Base-by-base conservation (phyloP, 352 stramenopile genomes). In the Globisporangium irregulare region DNA sequence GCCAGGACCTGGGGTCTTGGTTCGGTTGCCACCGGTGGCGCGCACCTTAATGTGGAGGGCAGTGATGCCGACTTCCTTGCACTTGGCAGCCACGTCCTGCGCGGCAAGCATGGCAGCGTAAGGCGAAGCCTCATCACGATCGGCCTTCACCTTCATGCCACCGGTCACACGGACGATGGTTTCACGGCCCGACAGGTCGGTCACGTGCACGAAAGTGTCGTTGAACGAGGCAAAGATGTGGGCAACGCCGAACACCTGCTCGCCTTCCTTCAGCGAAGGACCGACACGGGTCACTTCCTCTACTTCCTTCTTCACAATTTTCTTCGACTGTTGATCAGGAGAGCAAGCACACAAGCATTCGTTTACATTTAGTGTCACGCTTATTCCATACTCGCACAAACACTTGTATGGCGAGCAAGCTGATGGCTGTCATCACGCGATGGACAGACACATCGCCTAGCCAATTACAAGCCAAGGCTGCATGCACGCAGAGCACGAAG, bases 121-220 rank as follows among this genome's bases (percentile, higher is more conserved):
- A 20, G 98, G 98, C 67, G 96, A 99, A 70, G 97, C 97, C 87
- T 99, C 98, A 78, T 99, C 98, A 82, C 98, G 96, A 85, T 99
- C 98, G 63, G 98, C 98, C 94, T 99, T 99, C 63, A 99, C 98
- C 88, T 99, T 99, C 98, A 99, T 99, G 70, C 98, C 98, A 75
- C 98, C 98, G 9, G 98, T 99, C 59, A 99, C 97, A 82, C 98
- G 97, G 70, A 99, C 95, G 79, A 99, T 96, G 71, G 98, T 99
- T 85, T 99, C 98, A 60, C 98, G 90, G 75, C 98, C 98, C 66
- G 97, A 99, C 55, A 99, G 90, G 89, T 99, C 98, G 58, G 98
- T 99, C 64, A 99, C 96, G 83, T 99, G 98, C 69, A 99, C 97
- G 83, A 99, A 99, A 66, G 98, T 99, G 87, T 99, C 98, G 85